These are phyloP conservation scores for Pythium oligandrum DNA, from an alignment of 352 stramenopile species.

Conservation along the genomic window DNA sequence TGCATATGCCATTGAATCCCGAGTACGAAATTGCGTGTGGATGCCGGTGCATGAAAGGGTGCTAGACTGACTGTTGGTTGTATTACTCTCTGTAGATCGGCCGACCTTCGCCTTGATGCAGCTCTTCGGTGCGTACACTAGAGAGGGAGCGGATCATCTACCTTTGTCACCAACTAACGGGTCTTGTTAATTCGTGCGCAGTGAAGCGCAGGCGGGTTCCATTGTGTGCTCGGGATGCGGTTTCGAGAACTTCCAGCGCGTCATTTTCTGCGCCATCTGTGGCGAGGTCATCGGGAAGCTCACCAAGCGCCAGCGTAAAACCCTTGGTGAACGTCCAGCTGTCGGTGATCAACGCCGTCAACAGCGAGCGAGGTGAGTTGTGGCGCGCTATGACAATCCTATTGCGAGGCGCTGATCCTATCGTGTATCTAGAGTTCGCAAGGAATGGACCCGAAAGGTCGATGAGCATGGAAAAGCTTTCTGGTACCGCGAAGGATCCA, in stretches of 20 bases:
- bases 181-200: neutral
- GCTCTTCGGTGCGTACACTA: neutral
- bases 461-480: constrained; percentile 10
- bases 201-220: neutral
- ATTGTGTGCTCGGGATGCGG: constrained; percentile 3
- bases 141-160: no score
- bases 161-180: no score
- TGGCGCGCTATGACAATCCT: neutral
- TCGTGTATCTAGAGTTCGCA: neutral
- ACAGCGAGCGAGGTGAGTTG: neutral
- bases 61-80: neutral
- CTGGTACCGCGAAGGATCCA: constrained; percentile 6
- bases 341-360: neutral
- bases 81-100: neutral
- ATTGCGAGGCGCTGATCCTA: neutral
- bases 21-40: constrained; percentile 10
- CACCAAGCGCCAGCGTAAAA: neutral
- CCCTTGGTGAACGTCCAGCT: neutral
- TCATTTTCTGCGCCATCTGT: constrained; percentile 15
- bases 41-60: neutral
- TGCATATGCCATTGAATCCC: constrained; percentile 18
- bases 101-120: neutral
- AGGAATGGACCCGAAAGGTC: constrained; percentile 13
- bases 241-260: constrained; percentile 9
- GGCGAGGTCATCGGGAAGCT: constrained; percentile 9